A percentile compares a stretch with the other conserved stretches of the same genome.
Evolutionary conservation across 495 filamentous ascomycete species (phyloP).

Genomic region (Parathielavia appendiculata): DNA sequence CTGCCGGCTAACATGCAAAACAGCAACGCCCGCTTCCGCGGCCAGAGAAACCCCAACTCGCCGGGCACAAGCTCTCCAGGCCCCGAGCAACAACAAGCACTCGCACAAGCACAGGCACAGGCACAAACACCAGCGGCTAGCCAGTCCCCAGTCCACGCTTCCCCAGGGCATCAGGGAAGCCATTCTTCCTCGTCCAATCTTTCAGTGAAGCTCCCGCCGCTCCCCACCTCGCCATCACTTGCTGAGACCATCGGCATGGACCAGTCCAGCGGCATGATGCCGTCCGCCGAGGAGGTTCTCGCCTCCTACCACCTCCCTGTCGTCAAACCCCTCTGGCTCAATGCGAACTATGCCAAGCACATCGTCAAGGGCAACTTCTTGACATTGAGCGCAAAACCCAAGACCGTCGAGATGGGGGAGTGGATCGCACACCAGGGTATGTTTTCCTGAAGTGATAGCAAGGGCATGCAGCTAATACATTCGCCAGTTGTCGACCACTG

Average conservation of each 20-base stretch:
- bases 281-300: constrained; percentile 45
- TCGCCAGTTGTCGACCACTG: constrained; percentile 80
- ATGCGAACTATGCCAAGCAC: constrained; percentile 73
- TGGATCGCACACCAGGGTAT: constrained; percentile 94
- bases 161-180: constrained; percentile 10
- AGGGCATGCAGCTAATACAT: constrained; percentile 3
- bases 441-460: constrained; percentile 18
- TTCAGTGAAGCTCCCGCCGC: constrained; percentile 30
- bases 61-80: constrained; percentile 19
- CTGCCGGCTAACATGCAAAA: background rate
- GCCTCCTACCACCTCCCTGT: constrained; percentile 49
- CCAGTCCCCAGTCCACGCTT: constrained; percentile 5
- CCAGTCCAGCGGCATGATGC: constrained; percentile 26
- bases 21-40: constrained; percentile 35
- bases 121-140: background rate
- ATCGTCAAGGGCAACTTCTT: constrained; percentile 95
- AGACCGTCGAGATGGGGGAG: constrained; percentile 84
- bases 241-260: constrained; percentile 38
- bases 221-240: constrained; percentile 31
- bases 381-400: constrained; percentile 87
- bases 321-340: constrained; percentile 38
- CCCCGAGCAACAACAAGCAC: constrained; percentile 18
- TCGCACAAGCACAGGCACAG: constrained; percentile 9
- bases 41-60: constrained; percentile 30
- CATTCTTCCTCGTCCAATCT: constrained; percentile 22